Evolutionary conservation across 2,329 filamentous ascomycete genomes (phyloP).

Genomic region (Cytospora mali): DNA sequence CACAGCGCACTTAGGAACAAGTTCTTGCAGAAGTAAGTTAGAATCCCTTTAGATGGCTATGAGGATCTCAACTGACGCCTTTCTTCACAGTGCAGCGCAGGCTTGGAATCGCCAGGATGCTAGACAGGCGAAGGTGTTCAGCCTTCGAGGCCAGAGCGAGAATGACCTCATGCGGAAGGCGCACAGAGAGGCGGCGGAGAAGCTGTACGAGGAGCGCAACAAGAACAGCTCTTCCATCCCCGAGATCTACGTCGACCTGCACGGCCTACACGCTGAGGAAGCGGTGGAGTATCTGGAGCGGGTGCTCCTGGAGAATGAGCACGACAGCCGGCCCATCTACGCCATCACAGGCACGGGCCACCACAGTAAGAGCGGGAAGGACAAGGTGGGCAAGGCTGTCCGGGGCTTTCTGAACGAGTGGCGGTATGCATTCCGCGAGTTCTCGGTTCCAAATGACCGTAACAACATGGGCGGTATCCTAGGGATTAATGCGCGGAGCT

Average conservation of each 20-base stretch:
- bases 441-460: slow-evolving; percentile 92
- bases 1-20: slow-evolving; percentile 96
- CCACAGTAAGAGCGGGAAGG: slow-evolving; percentile 97
- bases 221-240: slow-evolving; percentile 60
- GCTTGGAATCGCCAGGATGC: slow-evolving; percentile 99
- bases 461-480: slow-evolving; percentile 77
- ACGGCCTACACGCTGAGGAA: slow-evolving; percentile 98
- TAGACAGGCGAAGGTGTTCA: slow-evolving; percentile 91
- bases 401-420: slow-evolving; percentile 91
- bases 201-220: slow-evolving; percentile 93
- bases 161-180: slow-evolving; percentile 97
- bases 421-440: slow-evolving; percentile 94
- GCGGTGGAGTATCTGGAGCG: slow-evolving; percentile 92
- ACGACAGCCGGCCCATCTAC: slow-evolving; percentile 77
- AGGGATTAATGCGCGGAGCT: slow-evolving; percentile 68
- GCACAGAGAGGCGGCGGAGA: slow-evolving; percentile 87
- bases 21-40: slow-evolving; percentile 82
- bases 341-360: slow-evolving; percentile 96
- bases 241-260: slow-evolving; percentile 93
- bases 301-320: slow-evolving; percentile 79
- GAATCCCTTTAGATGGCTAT: neutral
- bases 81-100: slow-evolving; percentile 76
- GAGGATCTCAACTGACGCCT: slow-evolving; percentile 13
- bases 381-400: slow-evolving; percentile 95
- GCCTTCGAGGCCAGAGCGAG: slow-evolving; percentile 91